These are phyloP conservation scores for Phytopythium sindhum DNA, from an alignment of 352 stramenopile genomes.

Conservation along the genomic window DNA sequence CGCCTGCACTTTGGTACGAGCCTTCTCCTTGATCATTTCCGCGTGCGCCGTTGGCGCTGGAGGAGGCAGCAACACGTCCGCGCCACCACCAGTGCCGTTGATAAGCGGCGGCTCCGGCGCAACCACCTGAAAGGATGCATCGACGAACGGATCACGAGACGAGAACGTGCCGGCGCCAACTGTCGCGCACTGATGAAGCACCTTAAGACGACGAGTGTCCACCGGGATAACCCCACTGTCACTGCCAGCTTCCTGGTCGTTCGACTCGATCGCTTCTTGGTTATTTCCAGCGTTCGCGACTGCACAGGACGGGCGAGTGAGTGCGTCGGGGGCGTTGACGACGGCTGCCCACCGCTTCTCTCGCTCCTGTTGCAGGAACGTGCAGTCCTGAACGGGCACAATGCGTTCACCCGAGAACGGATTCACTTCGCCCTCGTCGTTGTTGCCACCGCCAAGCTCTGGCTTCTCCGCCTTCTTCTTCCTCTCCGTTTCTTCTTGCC, in stretches of 20 bases:
- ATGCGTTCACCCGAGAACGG: conserved; percentile 75
- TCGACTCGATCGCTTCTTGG: conserved; percentile 11
- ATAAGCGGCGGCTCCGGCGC: neutral
- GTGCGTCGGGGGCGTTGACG: conserved; percentile 34
- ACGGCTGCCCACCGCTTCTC: conserved; percentile 65
- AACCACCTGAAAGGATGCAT: conserved; percentile 29
- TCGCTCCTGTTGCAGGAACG: conserved; percentile 53
- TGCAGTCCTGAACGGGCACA: conserved; percentile 53
- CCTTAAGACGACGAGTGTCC: conserved; percentile 41
- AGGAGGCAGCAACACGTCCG: neutral
- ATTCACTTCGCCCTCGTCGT: conserved; percentile 39
- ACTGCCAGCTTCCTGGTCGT: neutral
- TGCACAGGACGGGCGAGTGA: neutral
- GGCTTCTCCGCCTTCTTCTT: conserved; percentile 15
- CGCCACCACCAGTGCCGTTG: neutral
- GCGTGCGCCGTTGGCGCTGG: neutral
- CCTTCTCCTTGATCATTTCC: neutral
- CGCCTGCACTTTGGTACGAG: neutral
- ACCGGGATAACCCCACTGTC: conserved; percentile 34
- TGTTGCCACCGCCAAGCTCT: conserved; percentile 11
- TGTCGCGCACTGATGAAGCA: conserved; percentile 74
- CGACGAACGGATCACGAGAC: conserved; percentile 48
- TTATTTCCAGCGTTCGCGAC: conserved; percentile 16
- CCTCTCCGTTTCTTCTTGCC: conserved; percentile 27
- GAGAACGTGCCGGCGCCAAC: conserved; percentile 37